Evolutionary conservation across 208 protist species (phyloP).

Genomic region (Trypanosomatidae sp.): DNA sequence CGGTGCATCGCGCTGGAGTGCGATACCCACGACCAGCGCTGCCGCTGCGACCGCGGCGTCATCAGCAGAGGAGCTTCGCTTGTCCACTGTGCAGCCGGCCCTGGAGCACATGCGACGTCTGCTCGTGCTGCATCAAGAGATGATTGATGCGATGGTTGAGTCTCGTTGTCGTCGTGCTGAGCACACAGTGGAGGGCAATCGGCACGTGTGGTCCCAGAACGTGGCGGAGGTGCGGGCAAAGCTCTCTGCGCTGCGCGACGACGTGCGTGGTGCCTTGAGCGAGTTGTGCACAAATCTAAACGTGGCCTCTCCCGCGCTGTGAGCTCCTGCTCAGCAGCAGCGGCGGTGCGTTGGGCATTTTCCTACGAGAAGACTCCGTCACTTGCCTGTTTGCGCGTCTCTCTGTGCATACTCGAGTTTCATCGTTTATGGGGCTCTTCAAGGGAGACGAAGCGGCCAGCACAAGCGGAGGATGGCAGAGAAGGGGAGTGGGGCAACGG

Average conservation of each 20-base stretch:
- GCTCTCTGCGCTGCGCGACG: slow-evolving; percentile 46
- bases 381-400: slow-evolving; percentile 2
- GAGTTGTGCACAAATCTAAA: slow-evolving; percentile 72
- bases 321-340: background rate
- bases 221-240: slow-evolving; percentile 56
- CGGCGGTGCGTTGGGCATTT: background rate
- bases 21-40: background rate
- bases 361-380: background rate
- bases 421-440: background rate
- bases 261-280: slow-evolving; percentile 65
- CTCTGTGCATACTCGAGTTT: background rate
- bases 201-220: slow-evolving; percentile 53
- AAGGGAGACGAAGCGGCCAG: background rate
- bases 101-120: slow-evolving; percentile 74
- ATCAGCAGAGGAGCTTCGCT: slow-evolving; percentile 27
- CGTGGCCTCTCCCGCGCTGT: slow-evolving; percentile 66
- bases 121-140: slow-evolving; percentile 66
- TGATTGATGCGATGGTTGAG: slow-evolving; percentile 68
- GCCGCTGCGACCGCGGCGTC: background rate
- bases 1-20: background rate
- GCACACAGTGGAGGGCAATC: slow-evolving; percentile 24
- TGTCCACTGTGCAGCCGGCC: slow-evolving; percentile 55
- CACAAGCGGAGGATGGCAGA: background rate
- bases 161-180: slow-evolving; percentile 59
- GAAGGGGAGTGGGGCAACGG: background rate